Evolutionary conservation across 2,329 filamentous ascomycete species (phyloP), one percentile per base, ranked within the genome.

Genomic region (Berkeleyomyces basicola): DNA sequence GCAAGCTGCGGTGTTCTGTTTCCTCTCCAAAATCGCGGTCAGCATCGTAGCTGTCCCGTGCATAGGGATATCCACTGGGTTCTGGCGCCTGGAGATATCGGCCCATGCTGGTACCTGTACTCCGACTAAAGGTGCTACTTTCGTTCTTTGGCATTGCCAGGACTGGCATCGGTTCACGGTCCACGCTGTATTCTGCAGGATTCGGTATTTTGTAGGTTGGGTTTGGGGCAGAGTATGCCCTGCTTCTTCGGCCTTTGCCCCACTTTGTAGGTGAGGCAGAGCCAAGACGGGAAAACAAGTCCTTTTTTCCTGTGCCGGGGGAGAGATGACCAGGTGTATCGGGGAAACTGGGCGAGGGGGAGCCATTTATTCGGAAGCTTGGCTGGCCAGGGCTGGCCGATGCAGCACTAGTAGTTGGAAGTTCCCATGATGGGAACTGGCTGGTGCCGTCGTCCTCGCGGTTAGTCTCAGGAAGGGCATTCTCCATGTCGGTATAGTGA

Each of bases 141-240:
- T 4, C 23, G 40, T 57, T 46, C 46, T 16, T 55, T 49, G 43
- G 43, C 23, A 39, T 53, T 4, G 44, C 36, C n/a, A 47, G 53
- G 40, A 59, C 44, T 4, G 53, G 39, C 51, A 62, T 16, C 6
- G 16, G 51, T 42, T 62, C 42, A 1, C 14, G 39, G 16, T 58
- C 31, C 40, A 58, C 31, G n/a, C 16, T 58, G 51, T 37, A 58
- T 42, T 39, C 61, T 31, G 42, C 43, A n/a, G 43, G 37, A 36
- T 47, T 37, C 46, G 58, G 58, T 31, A 14, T 14, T 11, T 63
- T 58, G 23, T 37, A 47, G 43, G 40, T 33, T 31, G 36, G 55
- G 44, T 59, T 59, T 42, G 62, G 62, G 39, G 62, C 62, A 23
- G 62, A 64, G 40, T 64, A 57, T 10, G 62, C 62, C 39, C 62